phyloP scores from a whole-genome alignment of 2,329 filamentous ascomycete species.

The Arthrobotrys sinensis region DNA sequence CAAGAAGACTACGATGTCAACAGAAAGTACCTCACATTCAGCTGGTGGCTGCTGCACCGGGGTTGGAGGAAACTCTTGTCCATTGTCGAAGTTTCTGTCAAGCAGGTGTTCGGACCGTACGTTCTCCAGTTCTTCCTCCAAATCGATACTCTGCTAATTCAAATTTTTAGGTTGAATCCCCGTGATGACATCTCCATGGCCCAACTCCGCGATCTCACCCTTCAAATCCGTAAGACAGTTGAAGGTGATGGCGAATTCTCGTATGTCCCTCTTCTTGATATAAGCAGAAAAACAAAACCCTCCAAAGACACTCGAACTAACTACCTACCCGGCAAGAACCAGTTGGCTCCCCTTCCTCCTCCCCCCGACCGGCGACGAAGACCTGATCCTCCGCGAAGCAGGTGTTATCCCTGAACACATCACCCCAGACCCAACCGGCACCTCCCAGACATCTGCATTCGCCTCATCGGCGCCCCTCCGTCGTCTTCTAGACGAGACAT shows the following conservation, averaged over 20 bases:
- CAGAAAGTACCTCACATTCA: slow-evolving; percentile 92
- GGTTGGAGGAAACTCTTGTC: slow-evolving; percentile 88
- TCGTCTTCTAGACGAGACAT: slow-evolving; percentile 92
- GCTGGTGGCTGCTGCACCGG: slow-evolving; percentile 95
- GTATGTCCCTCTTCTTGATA: slow-evolving; percentile 25
- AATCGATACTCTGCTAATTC: slow-evolving; percentile 6
- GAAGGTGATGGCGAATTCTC: slow-evolving; percentile 74
- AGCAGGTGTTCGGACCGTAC: slow-evolving; percentile 84
- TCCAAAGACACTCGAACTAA: slow-evolving; percentile 32
- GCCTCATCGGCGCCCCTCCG: slow-evolving; percentile 76
- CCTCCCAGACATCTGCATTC: slow-evolving; percentile 67
- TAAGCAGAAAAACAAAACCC: slow-evolving; percentile 63
- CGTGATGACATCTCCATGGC: slow-evolving; percentile 88
- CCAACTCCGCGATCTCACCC: slow-evolving; percentile 82
- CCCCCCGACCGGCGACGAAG: slow-evolving; percentile 83
- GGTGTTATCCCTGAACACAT: slow-evolving; percentile 76
- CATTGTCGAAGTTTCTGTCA: slow-evolving; percentile 86
- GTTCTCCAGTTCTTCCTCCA: slow-evolving; percentile 14
- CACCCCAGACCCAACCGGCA: slow-evolving; percentile 65
- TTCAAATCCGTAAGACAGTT: slow-evolving; percentile 86
- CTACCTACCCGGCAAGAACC: slow-evolving; percentile 68
- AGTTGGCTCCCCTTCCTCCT: slow-evolving; percentile 89
- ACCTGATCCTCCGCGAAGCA: slow-evolving; percentile 86
- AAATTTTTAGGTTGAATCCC: slow-evolving; percentile 76
- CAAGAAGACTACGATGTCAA: slow-evolving; percentile 98